A percentile compares a stretch with the other conserved stretches of the same genome.
These are phyloP conservation scores for Globisporangium megalacanthum DNA, from an alignment of 352 stramenopile genomes.

Conservation along the genomic window DNA sequence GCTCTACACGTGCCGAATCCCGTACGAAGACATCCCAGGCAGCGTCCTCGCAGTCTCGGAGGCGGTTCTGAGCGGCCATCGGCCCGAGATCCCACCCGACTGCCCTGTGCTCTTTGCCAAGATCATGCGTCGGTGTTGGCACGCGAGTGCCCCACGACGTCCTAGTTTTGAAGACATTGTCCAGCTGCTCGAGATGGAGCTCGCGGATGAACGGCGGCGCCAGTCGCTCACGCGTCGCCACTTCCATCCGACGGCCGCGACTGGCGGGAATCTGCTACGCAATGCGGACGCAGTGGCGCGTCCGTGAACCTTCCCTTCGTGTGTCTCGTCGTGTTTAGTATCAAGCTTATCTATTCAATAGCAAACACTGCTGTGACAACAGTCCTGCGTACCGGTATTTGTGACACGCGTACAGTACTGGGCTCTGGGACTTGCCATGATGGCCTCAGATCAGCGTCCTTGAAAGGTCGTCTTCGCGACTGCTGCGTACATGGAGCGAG, in stretches of 20 bases:
- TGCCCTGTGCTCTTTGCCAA: slow-evolving; percentile 70
- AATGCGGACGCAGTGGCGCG: neutral
- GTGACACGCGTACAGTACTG: too few species aligned
- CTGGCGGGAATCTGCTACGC: slow-evolving; percentile 7
- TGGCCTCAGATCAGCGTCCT: too few species aligned
- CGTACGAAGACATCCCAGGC: slow-evolving; percentile 73
- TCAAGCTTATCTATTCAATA: neutral
- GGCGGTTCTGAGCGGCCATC: slow-evolving; percentile 57
- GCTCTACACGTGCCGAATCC: slow-evolving; percentile 63
- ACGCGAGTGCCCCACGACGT: slow-evolving; percentile 58
- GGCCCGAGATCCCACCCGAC: slow-evolving; percentile 46
- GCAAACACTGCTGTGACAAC: too few species aligned
- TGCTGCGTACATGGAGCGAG: too few species aligned
- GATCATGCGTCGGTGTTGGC: slow-evolving; percentile 81
- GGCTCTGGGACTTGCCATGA: too few species aligned
- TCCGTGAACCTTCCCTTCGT: neutral
- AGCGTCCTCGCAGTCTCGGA: slow-evolving; percentile 71
- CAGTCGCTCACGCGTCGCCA: slow-evolving; percentile 11
- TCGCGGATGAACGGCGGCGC: slow-evolving; percentile 40
- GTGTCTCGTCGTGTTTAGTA: neutral
- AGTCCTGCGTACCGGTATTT: too few species aligned
- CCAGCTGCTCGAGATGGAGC: slow-evolving; percentile 66
- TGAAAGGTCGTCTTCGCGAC: too few species aligned
- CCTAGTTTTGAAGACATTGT: slow-evolving; percentile 79
- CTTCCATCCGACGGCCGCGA: slow-evolving; percentile 1